Base-by-base conservation (phyloP, 371 early-diverging fungal species). In the Mortierella sp. region DNA sequence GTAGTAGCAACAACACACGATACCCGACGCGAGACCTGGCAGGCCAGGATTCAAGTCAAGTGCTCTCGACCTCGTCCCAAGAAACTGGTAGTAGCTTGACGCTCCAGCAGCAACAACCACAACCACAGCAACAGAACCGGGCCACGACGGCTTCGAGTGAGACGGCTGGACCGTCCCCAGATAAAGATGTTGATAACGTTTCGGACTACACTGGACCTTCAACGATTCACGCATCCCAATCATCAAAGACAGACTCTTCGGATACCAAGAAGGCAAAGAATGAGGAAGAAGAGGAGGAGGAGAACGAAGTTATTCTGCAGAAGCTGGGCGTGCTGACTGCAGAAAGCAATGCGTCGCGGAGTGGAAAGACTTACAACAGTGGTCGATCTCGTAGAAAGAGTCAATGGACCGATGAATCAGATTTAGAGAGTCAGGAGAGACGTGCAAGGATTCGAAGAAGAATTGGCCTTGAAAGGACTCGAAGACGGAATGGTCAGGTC, bases 21-120 rank as follows among this genome's bases (percentile, higher is more conserved):
- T 79, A 79, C 79, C 74, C 74, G 52, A 58, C 62, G 33, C 71
- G 66, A 63, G 74, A 65, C 70, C 74, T 78, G 66, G 72, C 72
- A 6, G 78, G 78, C 72, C 79, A 78, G 74, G 74, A 70, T 24
- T 74, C 79, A 43, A 67, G 32, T 59, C 74, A 79, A 66, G 67
- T 67, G 38, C 53, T 73, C 58, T 73, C 74, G 40, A 58, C 72
- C 10, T 62, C 78, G n/a, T 72, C 50, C 69, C 63, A 68, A n/a
- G 78, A 78, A 19, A 36, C 36, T 13, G 58, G 38, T n/a, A 45
- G 58, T 22, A 43, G 45, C 2, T 36, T 36, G 36, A 5, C 36
- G 28, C 43, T 10, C 7, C 43, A 43, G 13, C 43, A 43, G 43
- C 43, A 43, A 43, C 43, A 43, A 13, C 7, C 43, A 43, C 43